A percentile compares a stretch with the other conserved stretches of the same genome.
phyloP scores from a whole-genome alignment of 1,284 basidiomycete genomes.

The Peniophora sp. region DNA sequence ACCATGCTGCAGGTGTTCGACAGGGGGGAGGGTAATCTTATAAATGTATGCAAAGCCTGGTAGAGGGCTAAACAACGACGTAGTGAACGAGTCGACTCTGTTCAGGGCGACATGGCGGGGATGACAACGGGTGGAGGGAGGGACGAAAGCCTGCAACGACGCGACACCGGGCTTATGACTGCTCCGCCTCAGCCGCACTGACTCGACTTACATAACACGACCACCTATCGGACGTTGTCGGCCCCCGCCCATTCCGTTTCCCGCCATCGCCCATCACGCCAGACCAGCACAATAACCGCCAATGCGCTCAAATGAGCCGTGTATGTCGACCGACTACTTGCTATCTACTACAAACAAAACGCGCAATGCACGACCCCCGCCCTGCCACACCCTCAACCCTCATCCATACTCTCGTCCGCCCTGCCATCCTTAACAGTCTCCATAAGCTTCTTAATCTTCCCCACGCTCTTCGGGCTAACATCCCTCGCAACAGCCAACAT shows the following conservation, averaged over 20 bases:
- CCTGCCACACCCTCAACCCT: slow-evolving; percentile 33
- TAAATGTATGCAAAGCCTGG: slow-evolving; percentile 18
- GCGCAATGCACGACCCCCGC: not conserved
- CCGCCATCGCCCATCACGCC: not conserved
- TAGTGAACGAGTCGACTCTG: slow-evolving; percentile 13
- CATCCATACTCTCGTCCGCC: slow-evolving; percentile 67
- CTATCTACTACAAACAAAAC: slow-evolving; percentile 4
- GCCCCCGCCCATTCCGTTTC: not conserved
- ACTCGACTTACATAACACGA: not conserved
- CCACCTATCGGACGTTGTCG: not conserved
- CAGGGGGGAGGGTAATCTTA: slow-evolving; percentile 30
- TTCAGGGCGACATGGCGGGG: slow-evolving; percentile 42
- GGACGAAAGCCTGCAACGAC: not conserved
- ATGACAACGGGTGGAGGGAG: slow-evolving; percentile 14
- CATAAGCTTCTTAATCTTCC: slow-evolving; percentile 70
- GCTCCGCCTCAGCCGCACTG: not conserved
- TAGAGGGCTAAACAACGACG: slow-evolving; percentile 6
- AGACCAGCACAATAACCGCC: not conserved
- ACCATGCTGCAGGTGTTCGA: slow-evolving; percentile 56
- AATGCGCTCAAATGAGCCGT: not conserved
- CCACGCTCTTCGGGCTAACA: slow-evolving; percentile 68
- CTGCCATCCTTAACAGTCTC: slow-evolving; percentile 56
- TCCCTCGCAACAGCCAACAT: slow-evolving; percentile 85
- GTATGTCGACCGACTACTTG: too few relatives aligned
- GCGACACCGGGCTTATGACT: not conserved